Evolutionary conservation across 129 eudicot species (phyloP).

Genomic region (Flaveria bidentis): DNA sequence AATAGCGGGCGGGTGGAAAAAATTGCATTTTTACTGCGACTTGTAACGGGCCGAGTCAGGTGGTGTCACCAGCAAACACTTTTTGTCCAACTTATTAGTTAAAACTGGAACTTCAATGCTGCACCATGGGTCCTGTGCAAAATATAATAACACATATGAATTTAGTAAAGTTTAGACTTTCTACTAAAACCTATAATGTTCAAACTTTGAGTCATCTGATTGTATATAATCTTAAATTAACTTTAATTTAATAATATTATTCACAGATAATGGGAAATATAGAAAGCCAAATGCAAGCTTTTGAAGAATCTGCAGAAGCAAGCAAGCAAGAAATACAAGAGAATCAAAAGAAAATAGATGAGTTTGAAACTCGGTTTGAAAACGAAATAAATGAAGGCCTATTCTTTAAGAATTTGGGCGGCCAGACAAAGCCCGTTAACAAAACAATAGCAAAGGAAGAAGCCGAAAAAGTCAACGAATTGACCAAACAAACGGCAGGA

Average conservation of each 20-base stretch:
- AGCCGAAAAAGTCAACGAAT: slow-evolving; percentile 45
- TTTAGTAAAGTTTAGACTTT: background rate
- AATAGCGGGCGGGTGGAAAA: background rate
- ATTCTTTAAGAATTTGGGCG: slow-evolving; percentile 63
- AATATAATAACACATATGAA: background rate
- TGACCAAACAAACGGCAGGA: slow-evolving; percentile 56
- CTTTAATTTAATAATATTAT: background rate
- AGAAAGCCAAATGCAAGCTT: slow-evolving; percentile 81
- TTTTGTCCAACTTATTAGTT: background rate
- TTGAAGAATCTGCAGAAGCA: slow-evolving; percentile 68
- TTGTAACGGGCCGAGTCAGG: background rate
- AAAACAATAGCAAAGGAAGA: slow-evolving; percentile 57
- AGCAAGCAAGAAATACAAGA: slow-evolving; percentile 64
- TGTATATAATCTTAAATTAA: background rate
- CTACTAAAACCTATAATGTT: background rate
- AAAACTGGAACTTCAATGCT: background rate
- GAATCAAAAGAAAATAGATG: slow-evolving; percentile 57
- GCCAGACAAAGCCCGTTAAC: slow-evolving; percentile 43
- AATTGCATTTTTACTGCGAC: background rate
- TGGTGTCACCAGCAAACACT: too few species aligned
- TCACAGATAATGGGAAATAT: slow-evolving; percentile 83
- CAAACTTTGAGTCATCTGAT: background rate
- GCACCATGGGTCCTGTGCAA: slow-evolving; percentile 12
- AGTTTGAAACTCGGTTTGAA: slow-evolving; percentile 69
- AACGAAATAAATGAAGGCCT: slow-evolving; percentile 71